Evolutionary conservation across 768 basidiomycete species (phyloP).

Genomic region (Hortiboletus flavorubellus): DNA sequence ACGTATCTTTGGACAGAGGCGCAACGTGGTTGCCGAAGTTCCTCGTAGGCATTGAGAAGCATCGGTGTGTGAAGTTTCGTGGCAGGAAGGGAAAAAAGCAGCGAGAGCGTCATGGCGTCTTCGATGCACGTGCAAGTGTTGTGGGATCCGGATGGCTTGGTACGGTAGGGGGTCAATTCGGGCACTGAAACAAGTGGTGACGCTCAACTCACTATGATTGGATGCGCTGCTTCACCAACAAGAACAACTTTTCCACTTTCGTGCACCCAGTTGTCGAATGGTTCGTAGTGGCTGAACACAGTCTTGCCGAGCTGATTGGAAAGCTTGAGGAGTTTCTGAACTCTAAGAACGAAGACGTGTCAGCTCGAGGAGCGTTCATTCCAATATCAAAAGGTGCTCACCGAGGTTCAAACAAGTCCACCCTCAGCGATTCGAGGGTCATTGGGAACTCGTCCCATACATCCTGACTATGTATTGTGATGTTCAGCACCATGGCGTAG

Average conservation of each 20-base stretch:
- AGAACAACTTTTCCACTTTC: constrained; percentile 48
- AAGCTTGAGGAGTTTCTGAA: constrained; percentile 19
- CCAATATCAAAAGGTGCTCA: background rate
- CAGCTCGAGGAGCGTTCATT: background rate
- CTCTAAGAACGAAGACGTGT: background rate
- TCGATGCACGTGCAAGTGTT: constrained; percentile 49
- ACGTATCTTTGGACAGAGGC: constrained; percentile 40
- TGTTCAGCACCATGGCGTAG: constrained; percentile 15
- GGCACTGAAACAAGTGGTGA: background rate
- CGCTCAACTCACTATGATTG: constrained; percentile 38
- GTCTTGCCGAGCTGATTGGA: constrained; percentile 23
- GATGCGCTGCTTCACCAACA: constrained; percentile 59
- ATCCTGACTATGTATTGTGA: background rate
- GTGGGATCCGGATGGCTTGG: constrained; percentile 49
- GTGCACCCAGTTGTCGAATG: constrained; percentile 49
- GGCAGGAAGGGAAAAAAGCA: constrained; percentile 51
- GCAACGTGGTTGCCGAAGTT: constrained; percentile 51
- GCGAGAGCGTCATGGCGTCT: constrained; percentile 58
- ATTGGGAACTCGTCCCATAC: constrained; percentile 8
- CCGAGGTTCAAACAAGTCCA: constrained; percentile 22
- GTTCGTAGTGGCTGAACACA: constrained; percentile 30
- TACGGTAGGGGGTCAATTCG: background rate
- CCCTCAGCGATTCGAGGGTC: constrained; percentile 10
- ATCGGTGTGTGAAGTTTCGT: constrained; percentile 43
- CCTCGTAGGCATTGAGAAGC: constrained; percentile 54